A percentile compares a stretch with the other conserved stretches of the same genome.
Evolutionary conservation across 495 filamentous ascomycete species (phyloP).

Genomic region (Aspergillus sclerotioniger): DNA sequence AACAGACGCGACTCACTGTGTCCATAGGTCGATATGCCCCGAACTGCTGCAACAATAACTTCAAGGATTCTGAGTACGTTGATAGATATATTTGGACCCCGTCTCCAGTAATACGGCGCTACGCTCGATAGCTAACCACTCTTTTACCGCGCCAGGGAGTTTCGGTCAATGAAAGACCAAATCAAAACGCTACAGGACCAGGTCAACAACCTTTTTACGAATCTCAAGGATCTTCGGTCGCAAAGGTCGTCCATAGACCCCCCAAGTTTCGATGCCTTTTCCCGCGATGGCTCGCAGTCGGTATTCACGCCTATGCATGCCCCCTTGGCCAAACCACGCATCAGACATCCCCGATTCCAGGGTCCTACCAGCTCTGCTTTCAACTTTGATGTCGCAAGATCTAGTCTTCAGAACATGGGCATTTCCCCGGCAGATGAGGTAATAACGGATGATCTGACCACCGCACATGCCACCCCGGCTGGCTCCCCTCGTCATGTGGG

Average conservation of each 20-base stretch:
- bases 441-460: slow-evolving; percentile 55
- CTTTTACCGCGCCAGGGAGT: slow-evolving; percentile 55
- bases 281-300: slow-evolving; percentile 39
- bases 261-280: slow-evolving; percentile 36
- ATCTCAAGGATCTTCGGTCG: slow-evolving; percentile 61
- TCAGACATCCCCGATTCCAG: slow-evolving; percentile 66
- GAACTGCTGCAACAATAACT: slow-evolving; percentile 78
- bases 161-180: slow-evolving; percentile 71
- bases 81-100: neutral
- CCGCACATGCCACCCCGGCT: slow-evolving; percentile 50
- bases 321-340: slow-evolving; percentile 34
- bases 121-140: slow-evolving; percentile 12
- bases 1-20: slow-evolving; percentile 3
- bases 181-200: slow-evolving; percentile 77
- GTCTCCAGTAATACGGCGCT: neutral
- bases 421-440: slow-evolving; percentile 57
- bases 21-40: slow-evolving; percentile 70
- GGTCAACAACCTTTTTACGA: slow-evolving; percentile 71
- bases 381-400: slow-evolving; percentile 83
- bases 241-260: slow-evolving; percentile 37
- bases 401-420: slow-evolving; percentile 85
- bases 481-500: slow-evolving; percentile 46
- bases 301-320: slow-evolving; percentile 35
- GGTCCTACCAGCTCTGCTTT: slow-evolving; percentile 85
- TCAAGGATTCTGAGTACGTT: slow-evolving; percentile 77